Percentiles rank a stretch among this genome's conserved stretches.
Conservation (phyloP, 2,329 filamentous ascomycete species). For the Gremmenia infestans region DNA sequence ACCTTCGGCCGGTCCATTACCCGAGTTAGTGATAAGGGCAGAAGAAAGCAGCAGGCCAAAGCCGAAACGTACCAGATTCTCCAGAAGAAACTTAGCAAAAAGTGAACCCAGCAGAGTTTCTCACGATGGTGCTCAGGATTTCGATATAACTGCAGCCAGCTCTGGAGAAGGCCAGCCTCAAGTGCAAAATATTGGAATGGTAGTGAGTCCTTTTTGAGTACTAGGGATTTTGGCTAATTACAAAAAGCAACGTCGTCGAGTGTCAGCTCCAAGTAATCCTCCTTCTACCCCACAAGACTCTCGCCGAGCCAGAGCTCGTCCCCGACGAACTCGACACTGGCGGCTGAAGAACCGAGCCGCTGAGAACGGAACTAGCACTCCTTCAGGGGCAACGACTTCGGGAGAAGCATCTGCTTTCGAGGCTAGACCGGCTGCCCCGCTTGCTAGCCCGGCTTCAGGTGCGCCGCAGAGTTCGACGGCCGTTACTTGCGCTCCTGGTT, state of each 20-base stretch:
- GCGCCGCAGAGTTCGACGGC: background rate
- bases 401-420: constrained; percentile 13
- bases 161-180: constrained; percentile 21
- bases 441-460: constrained; percentile 10
- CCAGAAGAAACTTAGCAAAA: constrained; percentile 23
- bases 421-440: constrained; percentile 7
- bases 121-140: constrained; percentile 22
- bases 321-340: constrained; percentile 27
- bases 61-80: constrained; percentile 13
- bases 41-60: constrained; percentile 13
- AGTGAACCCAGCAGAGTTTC: constrained; percentile 23
- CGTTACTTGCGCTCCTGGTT: constrained; percentile 5
- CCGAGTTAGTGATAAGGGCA: constrained; percentile 2
- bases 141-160: constrained; percentile 16
- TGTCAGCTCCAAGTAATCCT: constrained; percentile 29
- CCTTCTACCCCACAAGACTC: constrained; percentile 15
- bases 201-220: constrained; percentile 3
- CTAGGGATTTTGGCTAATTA: constrained; percentile 7
- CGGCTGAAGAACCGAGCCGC: constrained; percentile 23
- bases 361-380: constrained; percentile 7
- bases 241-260: constrained; percentile 22
- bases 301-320: constrained; percentile 12
- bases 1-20: background rate
- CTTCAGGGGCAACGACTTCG: constrained; percentile 9
- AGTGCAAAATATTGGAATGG: constrained; percentile 9